A percentile compares a stretch with the other conserved stretches of the same genome.
These are phyloP conservation scores for Mycena galopus DNA, from an alignment of 768 basidiomycete species.

Conservation along the genomic window DNA sequence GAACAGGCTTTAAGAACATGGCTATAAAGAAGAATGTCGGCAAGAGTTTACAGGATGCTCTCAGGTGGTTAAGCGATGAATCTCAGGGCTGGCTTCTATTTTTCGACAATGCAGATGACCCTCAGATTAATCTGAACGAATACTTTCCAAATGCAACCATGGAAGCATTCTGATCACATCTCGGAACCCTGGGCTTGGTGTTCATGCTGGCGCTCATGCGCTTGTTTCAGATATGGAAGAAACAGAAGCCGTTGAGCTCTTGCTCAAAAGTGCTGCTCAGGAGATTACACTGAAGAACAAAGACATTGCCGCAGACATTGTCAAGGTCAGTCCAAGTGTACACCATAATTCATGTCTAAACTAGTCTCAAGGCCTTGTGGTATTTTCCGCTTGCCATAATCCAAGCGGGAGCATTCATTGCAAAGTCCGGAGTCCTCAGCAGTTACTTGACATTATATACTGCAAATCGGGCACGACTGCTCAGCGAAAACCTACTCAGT, in stretches of 20 bases:
- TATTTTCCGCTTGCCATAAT: constrained; percentile 20
- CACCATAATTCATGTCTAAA: not conserved
- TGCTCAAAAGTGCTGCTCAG: constrained; percentile 11
- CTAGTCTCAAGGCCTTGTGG: not conserved
- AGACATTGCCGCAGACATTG: constrained; percentile 6
- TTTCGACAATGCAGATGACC: constrained; percentile 21
- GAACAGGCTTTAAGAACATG: constrained; percentile 12
- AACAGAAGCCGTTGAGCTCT: constrained; percentile 1
- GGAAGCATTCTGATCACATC: constrained; percentile 29
- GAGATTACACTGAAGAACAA: not conserved
- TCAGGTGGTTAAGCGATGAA: not conserved
- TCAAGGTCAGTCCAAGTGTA: constrained; percentile 5
- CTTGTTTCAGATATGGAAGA: constrained; percentile 4
- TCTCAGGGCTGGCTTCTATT: not conserved
- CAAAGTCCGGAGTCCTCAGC: not conserved
- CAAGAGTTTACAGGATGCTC: not conserved
- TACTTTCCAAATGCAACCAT: constrained; percentile 14
- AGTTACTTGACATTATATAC: constrained; percentile 5
- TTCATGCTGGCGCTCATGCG: not conserved
- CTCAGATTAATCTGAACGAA: constrained; percentile 1
- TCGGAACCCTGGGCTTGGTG: constrained; percentile 2
- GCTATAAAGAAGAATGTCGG: not conserved
- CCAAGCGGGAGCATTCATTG: constrained; percentile 21
- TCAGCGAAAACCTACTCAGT: constrained; percentile 1
- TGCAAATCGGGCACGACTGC: not conserved